A percentile compares a stretch with the other conserved stretches of the same genome.
These are phyloP conservation scores for Mycena polygramma DNA, from an alignment of 768 basidiomycete species.

Conservation along the genomic window DNA sequence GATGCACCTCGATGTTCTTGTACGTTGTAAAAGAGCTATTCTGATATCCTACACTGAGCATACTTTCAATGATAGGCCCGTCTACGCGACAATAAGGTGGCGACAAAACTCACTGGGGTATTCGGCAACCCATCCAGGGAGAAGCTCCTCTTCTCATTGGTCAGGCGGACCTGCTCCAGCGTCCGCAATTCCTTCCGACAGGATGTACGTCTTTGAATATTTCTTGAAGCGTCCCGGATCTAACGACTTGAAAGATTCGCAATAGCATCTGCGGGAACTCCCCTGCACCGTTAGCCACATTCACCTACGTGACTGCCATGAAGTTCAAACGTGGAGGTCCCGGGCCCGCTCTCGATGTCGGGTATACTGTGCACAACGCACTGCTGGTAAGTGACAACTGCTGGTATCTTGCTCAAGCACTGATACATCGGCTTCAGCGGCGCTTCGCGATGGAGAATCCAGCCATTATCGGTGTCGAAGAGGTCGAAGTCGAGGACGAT, in stretches of 20 bases:
- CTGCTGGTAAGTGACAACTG: not conserved
- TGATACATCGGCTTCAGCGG: not conserved
- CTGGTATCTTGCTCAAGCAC: not conserved
- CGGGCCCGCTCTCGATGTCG: not conserved
- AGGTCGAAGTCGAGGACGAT: slow-evolving; percentile 15
- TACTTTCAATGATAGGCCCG: too few relatives aligned
- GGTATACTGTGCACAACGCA: not conserved
- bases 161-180: slow-evolving; percentile 8
- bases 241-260: not conserved
- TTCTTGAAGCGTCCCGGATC: too few relatives aligned
- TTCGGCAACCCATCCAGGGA: slow-evolving; percentile 7
- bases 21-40: not conserved
- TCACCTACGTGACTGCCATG: not conserved
- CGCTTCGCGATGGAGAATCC: slow-evolving; percentile 8
- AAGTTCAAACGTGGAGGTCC: slow-evolving; percentile 15
- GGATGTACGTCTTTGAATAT: not conserved
- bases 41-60: too few relatives aligned
- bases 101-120: not conserved
- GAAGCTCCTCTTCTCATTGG: not conserved
- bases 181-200: not conserved
- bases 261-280: slow-evolving; percentile 3
- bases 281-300: not conserved
- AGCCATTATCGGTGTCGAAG: not conserved
- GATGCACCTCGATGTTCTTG: slow-evolving; percentile 8
- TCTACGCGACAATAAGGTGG: not conserved